phyloP scores from a whole-genome alignment of 768 basidiomycete species.

The Xerocomus spinulosus region DNA sequence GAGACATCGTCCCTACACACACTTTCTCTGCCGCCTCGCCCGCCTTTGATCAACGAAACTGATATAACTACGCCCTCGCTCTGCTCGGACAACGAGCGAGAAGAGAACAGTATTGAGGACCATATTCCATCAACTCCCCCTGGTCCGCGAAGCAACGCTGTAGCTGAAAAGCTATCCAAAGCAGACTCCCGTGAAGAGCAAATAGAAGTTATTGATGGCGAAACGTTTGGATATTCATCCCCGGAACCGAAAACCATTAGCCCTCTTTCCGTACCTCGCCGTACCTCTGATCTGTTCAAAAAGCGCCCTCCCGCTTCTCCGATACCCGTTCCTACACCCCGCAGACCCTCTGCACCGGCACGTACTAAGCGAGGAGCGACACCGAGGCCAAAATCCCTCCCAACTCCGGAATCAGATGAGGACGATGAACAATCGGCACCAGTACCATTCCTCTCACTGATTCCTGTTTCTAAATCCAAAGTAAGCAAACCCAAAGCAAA shows the following conservation, averaged over 20 bases:
- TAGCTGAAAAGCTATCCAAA: neutral
- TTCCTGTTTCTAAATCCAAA: conserved; percentile 14
- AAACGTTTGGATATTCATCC: conserved; percentile 29
- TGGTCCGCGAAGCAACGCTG: conserved; percentile 24
- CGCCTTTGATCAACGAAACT: conserved; percentile 35
- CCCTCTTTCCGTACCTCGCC: conserved; percentile 10
- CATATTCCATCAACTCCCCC: conserved; percentile 49
- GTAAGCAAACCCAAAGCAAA: conserved; percentile 15
- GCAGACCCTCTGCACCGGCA: conserved; percentile 53
- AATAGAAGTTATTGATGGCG: conserved; percentile 35
- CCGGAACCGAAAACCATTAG: conserved; percentile 7
- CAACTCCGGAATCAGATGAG: conserved; percentile 18
- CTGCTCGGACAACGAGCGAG: conserved; percentile 65
- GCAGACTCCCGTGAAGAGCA: conserved; percentile 3
- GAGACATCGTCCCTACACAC: conserved; percentile 25
- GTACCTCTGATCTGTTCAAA: conserved; percentile 42
- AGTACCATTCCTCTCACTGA: conserved; percentile 23
- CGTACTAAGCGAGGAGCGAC: conserved; percentile 39
- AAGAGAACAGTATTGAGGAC: conserved; percentile 48
- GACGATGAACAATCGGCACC: conserved; percentile 13
- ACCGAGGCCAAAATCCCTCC: conserved; percentile 22
- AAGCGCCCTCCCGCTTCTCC: conserved; percentile 64
- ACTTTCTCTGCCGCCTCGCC: conserved; percentile 14
- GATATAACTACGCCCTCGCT: conserved; percentile 61
- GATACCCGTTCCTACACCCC: conserved; percentile 48